Evolutionary conservation across 2,329 filamentous ascomycete species (phyloP), one percentile per base, ranked within the genome.

Genomic region (Neonectria neomacrospora): DNA sequence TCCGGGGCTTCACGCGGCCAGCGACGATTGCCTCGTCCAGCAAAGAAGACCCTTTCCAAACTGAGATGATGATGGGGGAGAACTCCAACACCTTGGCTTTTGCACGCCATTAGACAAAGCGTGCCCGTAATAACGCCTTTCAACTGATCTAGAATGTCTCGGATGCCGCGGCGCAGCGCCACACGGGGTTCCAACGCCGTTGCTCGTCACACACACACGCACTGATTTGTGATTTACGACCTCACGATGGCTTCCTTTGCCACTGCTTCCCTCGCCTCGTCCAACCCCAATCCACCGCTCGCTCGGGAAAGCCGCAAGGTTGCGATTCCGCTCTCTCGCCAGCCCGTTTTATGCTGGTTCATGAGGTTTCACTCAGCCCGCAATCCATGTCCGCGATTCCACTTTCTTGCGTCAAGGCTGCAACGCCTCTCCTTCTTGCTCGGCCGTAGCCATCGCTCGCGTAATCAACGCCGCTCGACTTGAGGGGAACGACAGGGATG

Each of bases 151-250:
- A 23, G 23, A 37, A 20, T n/a, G n/a, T 44, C 26, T 37, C 34
- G 34, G 34, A 37, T 16, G 34, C 34, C 14, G 34, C 34, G 34
- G 14, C 34, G 34, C 34, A 37, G 34, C 34, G 51, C 44, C 51
- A 63, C 48, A 18, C 60, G 60, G 54, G 42, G 60, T 47, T 54
- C 16, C 41, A 39, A 54, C 48, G 23, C 60, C 54, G 60, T 37
- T 42, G 22, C 28, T 39, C 39, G 18, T 32, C 26, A 39, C 37
- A n/a, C 37, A 41, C 8, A 37, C 5, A 37, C 14, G n/a, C 6
- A 37, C 34, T n/a, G 34, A 16, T 37, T 37, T 41, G 12, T 10
- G 14, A 12, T 28, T 41, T 30, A 8, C 20, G 10, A 20, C 39
- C 32, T 53, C 47, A 58, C 32, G 41, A 58, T 58, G 34, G 41